Percentiles rank a stretch among this genome's conserved stretches.
Evolutionary conservation across 2,329 filamentous ascomycete genomes (phyloP).

Genomic region (Sporothrix variecibatus): DNA sequence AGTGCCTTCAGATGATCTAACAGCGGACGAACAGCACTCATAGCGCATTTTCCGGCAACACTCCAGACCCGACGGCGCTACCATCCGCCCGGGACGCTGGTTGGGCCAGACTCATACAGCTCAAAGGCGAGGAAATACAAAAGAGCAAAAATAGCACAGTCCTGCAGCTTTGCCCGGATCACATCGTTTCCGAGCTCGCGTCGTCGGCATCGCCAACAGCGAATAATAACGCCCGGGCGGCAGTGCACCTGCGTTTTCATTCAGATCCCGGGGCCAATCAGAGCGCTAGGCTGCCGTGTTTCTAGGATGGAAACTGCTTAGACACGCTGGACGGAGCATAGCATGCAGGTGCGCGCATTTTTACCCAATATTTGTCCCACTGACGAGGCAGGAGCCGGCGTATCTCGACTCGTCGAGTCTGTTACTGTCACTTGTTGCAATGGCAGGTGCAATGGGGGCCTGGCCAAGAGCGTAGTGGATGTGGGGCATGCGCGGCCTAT

Average conservation of each 20-base stretch:
- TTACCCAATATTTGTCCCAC: neutral
- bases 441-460: neutral
- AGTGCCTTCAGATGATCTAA: neutral
- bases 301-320: neutral
- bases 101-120: neutral
- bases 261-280: too few species aligned
- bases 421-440: neutral
- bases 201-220: neutral
- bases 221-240: neutral
- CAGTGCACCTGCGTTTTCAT: neutral
- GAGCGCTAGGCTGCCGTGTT: neutral
- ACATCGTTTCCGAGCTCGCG: neutral
- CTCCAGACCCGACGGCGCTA: constrained; percentile 12
- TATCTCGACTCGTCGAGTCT: neutral
- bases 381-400: neutral
- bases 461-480: neutral
- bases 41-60: neutral
- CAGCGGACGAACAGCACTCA: neutral
- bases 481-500: constrained; percentile 1
- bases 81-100: neutral
- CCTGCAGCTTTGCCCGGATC: neutral
- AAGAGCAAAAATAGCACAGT: neutral
- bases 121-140: neutral
- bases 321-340: neutral
- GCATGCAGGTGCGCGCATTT: constrained; percentile 13